Percentiles rank a stretch among this genome's conserved stretches.
Conservation (phyloP, 2,329 filamentous ascomycete genomes). For the Calonectria naviculata region DNA sequence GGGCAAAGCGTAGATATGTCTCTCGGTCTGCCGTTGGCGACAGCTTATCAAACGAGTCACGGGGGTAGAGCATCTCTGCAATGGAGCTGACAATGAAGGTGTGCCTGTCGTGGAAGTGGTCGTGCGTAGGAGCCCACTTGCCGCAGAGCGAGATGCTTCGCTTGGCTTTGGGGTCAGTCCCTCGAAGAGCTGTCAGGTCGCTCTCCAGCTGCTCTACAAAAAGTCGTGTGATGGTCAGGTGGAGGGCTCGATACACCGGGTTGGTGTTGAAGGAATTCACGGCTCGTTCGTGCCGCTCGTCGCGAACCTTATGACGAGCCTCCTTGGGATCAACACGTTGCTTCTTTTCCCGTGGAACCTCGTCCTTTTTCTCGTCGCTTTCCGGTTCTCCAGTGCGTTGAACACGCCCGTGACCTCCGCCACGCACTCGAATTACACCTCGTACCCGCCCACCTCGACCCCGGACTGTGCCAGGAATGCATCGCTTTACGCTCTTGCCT, state of each 20-base stretch:
- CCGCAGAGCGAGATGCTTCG: slow-evolving; percentile 64
- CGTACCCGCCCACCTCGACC: slow-evolving; percentile 4
- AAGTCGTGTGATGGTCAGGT: slow-evolving; percentile 64
- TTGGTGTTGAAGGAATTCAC: slow-evolving; percentile 55
- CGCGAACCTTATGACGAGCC: slow-evolving; percentile 44
- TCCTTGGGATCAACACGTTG: slow-evolving; percentile 23
- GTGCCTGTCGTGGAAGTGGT: slow-evolving; percentile 67
- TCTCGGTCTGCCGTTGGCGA: slow-evolving; percentile 55
- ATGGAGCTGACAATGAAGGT: slow-evolving; percentile 68
- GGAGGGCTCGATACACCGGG: slow-evolving; percentile 60
- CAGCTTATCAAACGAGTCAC: slow-evolving; percentile 40
- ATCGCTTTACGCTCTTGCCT: slow-evolving; percentile 30
- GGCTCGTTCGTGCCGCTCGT: slow-evolving; percentile 53
- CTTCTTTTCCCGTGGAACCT: slow-evolving; percentile 7
- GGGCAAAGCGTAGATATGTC: slow-evolving; percentile 63
- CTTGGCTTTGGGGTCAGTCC: slow-evolving; percentile 51
- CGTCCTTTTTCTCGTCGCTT: not conserved
- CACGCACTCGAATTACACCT: not conserved
- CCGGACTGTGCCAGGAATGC: slow-evolving; percentile 24
- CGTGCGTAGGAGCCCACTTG: slow-evolving; percentile 69
- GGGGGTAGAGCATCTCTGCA: slow-evolving; percentile 63
- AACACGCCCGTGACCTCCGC: not conserved
- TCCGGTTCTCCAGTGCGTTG: no score
- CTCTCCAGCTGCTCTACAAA: slow-evolving; percentile 65
- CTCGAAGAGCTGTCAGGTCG: slow-evolving; percentile 56